Evolutionary conservation across 1,284 basidiomycete genomes (phyloP), one percentile per base, ranked within the genome.

Genomic region (Puccinia hordei): DNA sequence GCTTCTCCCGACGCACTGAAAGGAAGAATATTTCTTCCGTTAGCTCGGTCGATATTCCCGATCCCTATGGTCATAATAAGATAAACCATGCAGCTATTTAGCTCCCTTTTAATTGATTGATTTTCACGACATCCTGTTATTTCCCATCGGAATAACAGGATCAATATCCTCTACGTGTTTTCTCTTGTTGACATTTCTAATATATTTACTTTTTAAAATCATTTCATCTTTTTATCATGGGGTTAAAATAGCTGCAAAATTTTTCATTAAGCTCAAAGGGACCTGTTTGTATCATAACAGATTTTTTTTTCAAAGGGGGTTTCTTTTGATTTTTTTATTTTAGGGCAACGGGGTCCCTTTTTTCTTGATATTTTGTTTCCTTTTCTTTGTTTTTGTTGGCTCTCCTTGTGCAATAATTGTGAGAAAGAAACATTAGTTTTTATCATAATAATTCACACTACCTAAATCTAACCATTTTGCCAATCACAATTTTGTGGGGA

Each of bases 41-140:
- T 30, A 75, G 49, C 33, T 75, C 73, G 17, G 61, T 75, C 38
- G 73, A 75, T 22, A 44, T 75, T n/a, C 73, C 73, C 4, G 73
- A 75, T 63, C 73, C 73, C 17, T 75, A 75, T 33, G 73, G 33
- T 17, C 35, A 57, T 27, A 44, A n/a, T 66, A 17, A 66, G n/a
- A 44, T 66, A 41, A 66, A 3, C n/a, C 17, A 44, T 19, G 35
- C 63, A 55, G 53, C 63, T 10, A 38, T 59, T 59, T 33, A 59
- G 30, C 6, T 24, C 22, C 57, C n/a, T 57, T 33, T 59, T 17
- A 13, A 5, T 24, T 55, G 33, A 59, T 59, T 33, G 12, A 27
- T 59, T n/a, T 15, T 4, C 24, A 30, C 4, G 12, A 6, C 38
- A 41, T 41, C 57, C 24, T 59, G 30, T 33, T 22, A 4, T 63